Base-by-base conservation (phyloP, 2,329 filamentous ascomycete species). In the Penicillium janthinellum region DNA sequence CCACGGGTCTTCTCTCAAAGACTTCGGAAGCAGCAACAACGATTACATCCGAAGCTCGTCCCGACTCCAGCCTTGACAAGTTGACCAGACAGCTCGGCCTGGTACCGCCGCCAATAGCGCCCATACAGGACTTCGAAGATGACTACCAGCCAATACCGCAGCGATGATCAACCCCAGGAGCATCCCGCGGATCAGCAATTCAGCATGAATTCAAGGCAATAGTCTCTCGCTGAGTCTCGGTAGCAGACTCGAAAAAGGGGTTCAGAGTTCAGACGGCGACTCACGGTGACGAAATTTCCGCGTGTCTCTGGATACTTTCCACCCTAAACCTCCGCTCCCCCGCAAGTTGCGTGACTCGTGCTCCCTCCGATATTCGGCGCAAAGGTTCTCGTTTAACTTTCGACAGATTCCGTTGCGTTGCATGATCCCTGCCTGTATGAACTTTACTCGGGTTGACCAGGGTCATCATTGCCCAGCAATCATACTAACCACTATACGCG, bases 351-450 rank as follows among this genome's bases (percentile, higher is more conserved):
- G n/a, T 49, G 28, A 6, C 25, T 17, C 28, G 41, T 45, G 47
- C 31, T 14, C 15, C 20, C 38, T 58, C 54, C 58, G 58, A 50
- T 49, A 4, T 54, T 60, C 58, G 58, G 49, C 58, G 49, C 37
- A 35, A n/a, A 52, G 14, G 1, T 35, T 35, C 22, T 31, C 17
- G 35, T 37, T 34, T 48, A 15, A 14, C 10, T 42, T 42, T 17
- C 10, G 22, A 28, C 22, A 20, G 44, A 20, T 52, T 34, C 41
- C n/a, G 38, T n/a, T 39, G 2, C 4, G 12, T 15, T 42, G n/a
- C 14, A 31, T 42, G 45, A 38, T 20, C 31, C 28, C 22, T 5
- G 14, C 53, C 35, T 11, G 5, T n/a, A 17, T 8, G 11, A 31
- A 47, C 14, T 28, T 15, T 31, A n/a, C 15, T 31, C 15, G 44